A percentile compares a stretch with the other conserved stretches of the same genome.
phyloP scores from a whole-genome alignment of 2,329 filamentous ascomycete genomes.

The Pezicula neosporulosa region DNA sequence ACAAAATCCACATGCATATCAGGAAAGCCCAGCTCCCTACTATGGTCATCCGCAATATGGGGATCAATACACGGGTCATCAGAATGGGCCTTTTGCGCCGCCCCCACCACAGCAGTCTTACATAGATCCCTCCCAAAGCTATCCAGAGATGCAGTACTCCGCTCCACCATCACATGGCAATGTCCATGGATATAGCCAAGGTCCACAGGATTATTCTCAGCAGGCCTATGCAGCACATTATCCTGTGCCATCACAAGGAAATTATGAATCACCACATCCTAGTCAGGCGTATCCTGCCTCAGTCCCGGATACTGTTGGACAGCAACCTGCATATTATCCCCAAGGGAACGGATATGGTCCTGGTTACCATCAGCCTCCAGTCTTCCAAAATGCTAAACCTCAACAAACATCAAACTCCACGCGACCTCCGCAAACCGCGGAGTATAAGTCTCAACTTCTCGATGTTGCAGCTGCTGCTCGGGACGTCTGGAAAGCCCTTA shows the following conservation, averaged over 20 bases:
- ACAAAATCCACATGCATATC: conserved; percentile 21
- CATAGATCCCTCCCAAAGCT: conserved; percentile 19
- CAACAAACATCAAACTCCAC: conserved; percentile 14
- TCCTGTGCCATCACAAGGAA: conserved; percentile 11
- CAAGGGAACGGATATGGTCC: conserved; percentile 15
- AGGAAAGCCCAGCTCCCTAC: conserved; percentile 26
- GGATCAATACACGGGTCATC: conserved; percentile 27
- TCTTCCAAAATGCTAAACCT: conserved; percentile 23
- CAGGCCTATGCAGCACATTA: conserved; percentile 20
- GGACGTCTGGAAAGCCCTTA: conserved; percentile 60
- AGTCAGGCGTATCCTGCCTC: conserved; percentile 16
- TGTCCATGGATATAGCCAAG: conserved; percentile 17
- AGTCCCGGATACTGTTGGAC: conserved; percentile 10
- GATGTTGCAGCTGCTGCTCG: conserved; percentile 52
- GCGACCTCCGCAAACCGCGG: conserved; percentile 34
- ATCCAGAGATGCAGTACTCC: conserved; percentile 20
- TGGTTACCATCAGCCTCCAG: conserved; percentile 15
- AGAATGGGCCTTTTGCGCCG: conserved; percentile 25
- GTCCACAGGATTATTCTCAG: conserved; percentile 21
- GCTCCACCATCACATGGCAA: conserved; percentile 16
- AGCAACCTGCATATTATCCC: conserved; percentile 16
- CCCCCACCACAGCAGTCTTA: conserved; percentile 18
- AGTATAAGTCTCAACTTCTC: conserved; percentile 45
- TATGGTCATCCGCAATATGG: conserved; percentile 31
- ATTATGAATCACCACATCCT: conserved; percentile 14